Conservation (phyloP, 352 stramenopile genomes). For the Globisporangium paddicum region DNA sequence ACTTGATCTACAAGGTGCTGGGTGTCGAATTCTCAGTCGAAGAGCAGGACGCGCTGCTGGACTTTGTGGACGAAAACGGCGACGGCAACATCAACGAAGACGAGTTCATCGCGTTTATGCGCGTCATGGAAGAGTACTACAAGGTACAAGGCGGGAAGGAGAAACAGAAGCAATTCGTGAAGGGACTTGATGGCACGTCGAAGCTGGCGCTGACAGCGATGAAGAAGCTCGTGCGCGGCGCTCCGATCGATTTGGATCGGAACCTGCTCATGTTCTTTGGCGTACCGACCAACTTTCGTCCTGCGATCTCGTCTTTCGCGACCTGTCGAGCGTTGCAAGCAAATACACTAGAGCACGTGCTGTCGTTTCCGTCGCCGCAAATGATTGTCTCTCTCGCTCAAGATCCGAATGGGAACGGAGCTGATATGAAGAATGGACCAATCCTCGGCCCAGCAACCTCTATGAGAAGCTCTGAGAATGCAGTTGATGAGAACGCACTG, state of each 20-base stretch:
- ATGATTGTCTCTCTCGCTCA: constrained; percentile 51
- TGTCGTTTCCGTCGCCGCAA: constrained; percentile 70
- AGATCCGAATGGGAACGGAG: constrained; percentile 17
- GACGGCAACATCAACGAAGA: constrained; percentile 63
- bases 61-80: constrained; percentile 60
- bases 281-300: constrained; percentile 74
- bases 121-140: constrained; percentile 53
- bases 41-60: constrained; percentile 62
- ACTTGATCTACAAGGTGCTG: constrained; percentile 67
- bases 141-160: constrained; percentile 25
- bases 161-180: constrained; percentile 32
- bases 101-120: constrained; percentile 75
- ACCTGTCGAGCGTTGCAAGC: constrained; percentile 39
- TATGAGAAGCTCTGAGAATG: constrained; percentile 16
- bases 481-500: constrained; percentile 31
- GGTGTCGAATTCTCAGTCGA: constrained; percentile 71
- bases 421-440: constrained; percentile 25
- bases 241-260: constrained; percentile 58
- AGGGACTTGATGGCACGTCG: constrained; percentile 36
- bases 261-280: constrained; percentile 73
- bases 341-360: constrained; percentile 62
- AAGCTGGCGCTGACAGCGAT: constrained; percentile 57
- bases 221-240: constrained; percentile 71
- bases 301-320: constrained; percentile 51
- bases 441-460: constrained; percentile 17